A percentile compares a stretch with the other conserved stretches of the same genome.
Conservation (phyloP, 805 yeast genomes). For the Candida nanaspora region DNA sequence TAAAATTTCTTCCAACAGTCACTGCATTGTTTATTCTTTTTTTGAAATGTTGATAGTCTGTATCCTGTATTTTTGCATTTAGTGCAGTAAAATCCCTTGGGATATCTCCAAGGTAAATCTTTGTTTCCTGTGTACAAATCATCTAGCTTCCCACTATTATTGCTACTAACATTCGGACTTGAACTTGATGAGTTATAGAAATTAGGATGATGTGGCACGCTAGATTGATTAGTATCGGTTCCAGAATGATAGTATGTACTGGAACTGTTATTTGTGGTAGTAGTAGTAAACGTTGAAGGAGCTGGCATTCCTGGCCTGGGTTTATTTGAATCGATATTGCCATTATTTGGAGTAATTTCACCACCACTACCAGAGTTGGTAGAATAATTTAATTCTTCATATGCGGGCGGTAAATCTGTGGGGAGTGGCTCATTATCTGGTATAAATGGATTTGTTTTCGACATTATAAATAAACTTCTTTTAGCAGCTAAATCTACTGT, state of each 20-base stretch:
- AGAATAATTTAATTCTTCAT: constrained; percentile 32
- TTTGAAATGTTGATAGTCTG: constrained; percentile 24
- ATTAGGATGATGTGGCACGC: constrained; percentile 8
- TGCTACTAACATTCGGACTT: too few relatives aligned
- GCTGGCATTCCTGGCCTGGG: constrained; percentile 13
- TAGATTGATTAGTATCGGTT: constrained; percentile 1
- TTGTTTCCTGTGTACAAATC: constrained; percentile 41
- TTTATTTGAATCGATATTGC: too few relatives aligned
- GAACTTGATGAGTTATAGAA: constrained; percentile 4
- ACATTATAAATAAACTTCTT: background rate
- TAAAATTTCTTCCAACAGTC: constrained; percentile 65
- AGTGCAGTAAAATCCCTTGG: constrained; percentile 50
- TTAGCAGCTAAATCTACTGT: background rate
- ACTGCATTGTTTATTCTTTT: constrained; percentile 59
- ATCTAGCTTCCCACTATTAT: constrained; percentile 7
- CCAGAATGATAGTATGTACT: constrained; percentile 10
- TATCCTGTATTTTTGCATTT: constrained; percentile 74
- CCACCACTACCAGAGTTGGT: too few relatives aligned
- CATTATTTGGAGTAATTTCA: too few relatives aligned
- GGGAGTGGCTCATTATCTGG: constrained; percentile 5
- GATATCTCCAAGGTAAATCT: constrained; percentile 59
- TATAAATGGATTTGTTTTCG: background rate
- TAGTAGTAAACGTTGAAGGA: constrained; percentile 9
- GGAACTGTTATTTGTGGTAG: constrained; percentile 8
- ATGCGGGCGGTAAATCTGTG: constrained; percentile 35